Percentiles rank a stretch among this genome's conserved stretches.
Conservation (phyloP, 768 basidiomycete species). For the Rhizopogon roseolus region DNA sequence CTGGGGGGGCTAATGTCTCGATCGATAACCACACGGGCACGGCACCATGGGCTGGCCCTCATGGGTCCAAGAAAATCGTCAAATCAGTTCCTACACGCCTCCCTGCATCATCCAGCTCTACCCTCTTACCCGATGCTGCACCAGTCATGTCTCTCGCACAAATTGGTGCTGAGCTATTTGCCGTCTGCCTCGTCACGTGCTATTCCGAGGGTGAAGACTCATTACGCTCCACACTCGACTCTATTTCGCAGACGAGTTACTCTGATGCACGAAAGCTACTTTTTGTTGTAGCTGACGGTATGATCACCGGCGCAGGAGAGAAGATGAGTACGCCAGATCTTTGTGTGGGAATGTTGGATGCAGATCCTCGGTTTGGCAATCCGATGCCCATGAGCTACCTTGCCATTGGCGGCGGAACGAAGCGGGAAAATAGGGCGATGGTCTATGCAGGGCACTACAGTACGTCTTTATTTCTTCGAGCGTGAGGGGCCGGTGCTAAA, state of each 20-base stretch:
- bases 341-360: slow-evolving; percentile 86
- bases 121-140: slow-evolving; percentile 41
- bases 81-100: slow-evolving; percentile 46
- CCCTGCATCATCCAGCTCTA: slow-evolving; percentile 49
- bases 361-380: slow-evolving; percentile 93
- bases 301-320: slow-evolving; percentile 98
- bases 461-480: slow-evolving; percentile 36
- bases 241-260: slow-evolving; percentile 87
- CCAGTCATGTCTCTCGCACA: slow-evolving; percentile 74
- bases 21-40: slow-evolving; percentile 88
- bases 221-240: slow-evolving; percentile 86
- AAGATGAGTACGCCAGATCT: slow-evolving; percentile 95
- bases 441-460: slow-evolving; percentile 99
- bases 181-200: slow-evolving; percentile 93
- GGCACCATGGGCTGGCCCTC: slow-evolving; percentile 83
- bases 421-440: slow-evolving; percentile 92
- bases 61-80: slow-evolving; percentile 45
- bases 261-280: slow-evolving; percentile 89
- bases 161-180: slow-evolving; percentile 93
- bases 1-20: slow-evolving; percentile 93
- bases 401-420: slow-evolving; percentile 86
- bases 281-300: slow-evolving; percentile 94
- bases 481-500: slow-evolving; percentile 1
- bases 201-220: slow-evolving; percentile 97
- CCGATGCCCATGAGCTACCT: slow-evolving; percentile 91